Percentiles rank a stretch among this genome's conserved stretches.
These are phyloP conservation scores for Mortierella sp. DNA, from an alignment of 371 early-diverging fungal genomes.

Conservation along the genomic window DNA sequence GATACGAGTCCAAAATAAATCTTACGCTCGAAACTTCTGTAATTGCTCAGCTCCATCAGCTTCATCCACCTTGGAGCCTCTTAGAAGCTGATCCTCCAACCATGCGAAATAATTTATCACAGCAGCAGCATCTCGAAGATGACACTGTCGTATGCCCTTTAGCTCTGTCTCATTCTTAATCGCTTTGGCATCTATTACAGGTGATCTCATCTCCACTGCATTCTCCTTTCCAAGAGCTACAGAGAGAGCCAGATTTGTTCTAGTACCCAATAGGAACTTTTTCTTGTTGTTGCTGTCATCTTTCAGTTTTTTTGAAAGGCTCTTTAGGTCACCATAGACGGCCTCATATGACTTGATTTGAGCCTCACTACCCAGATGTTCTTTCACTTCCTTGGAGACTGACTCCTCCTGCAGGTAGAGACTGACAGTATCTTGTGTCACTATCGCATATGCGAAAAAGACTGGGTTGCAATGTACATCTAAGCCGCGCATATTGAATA, in stretches of 20 bases:
- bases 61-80: conserved; percentile 75
- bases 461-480: conserved; percentile 98
- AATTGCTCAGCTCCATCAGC: conserved; percentile 77
- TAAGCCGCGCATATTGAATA: conserved; percentile 97
- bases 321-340: conserved; percentile 80
- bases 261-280: conserved; percentile 67
- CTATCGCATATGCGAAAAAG: conserved; percentile 92
- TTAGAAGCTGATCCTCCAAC: conserved; percentile 86
- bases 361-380: conserved; percentile 74
- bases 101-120: conserved; percentile 93
- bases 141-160: conserved; percentile 93
- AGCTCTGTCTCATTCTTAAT: conserved; percentile 95
- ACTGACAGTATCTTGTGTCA: conserved; percentile 74
- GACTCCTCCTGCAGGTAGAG: conserved; percentile 88
- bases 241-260: conserved; percentile 70
- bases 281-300: conserved; percentile 40
- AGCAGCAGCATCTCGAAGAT: conserved; percentile 95
- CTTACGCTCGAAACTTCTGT: conserved; percentile 43
- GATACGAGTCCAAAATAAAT: neutral
- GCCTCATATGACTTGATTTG: conserved; percentile 77
- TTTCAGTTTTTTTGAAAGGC: conserved; percentile 36
- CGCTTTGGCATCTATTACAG: conserved; percentile 84
- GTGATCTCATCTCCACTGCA: conserved; percentile 69
- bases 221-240: conserved; percentile 66
- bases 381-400: conserved; percentile 72